Conservation (phyloP, 257 asterid species). For the Lycium barbarum region DNA sequence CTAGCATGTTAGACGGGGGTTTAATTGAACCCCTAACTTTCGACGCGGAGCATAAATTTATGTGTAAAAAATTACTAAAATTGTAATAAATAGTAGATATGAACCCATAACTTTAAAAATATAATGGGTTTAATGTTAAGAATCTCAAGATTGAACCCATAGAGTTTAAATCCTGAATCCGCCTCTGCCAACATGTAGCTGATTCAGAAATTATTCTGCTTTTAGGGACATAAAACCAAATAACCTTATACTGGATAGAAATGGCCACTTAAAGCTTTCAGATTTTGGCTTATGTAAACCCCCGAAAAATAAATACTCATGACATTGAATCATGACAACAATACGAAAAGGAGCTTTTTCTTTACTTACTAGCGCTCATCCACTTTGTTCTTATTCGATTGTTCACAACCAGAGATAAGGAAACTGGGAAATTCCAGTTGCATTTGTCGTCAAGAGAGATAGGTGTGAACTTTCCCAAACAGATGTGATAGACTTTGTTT, state of each 20-base stretch:
- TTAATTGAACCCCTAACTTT: too few relatives aligned
- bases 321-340: not conserved
- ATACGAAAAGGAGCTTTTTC: not conserved
- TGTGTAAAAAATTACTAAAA: too few relatives aligned
- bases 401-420: constrained; percentile 65
- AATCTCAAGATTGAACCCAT: too few relatives aligned
- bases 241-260: constrained; percentile 86
- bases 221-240: constrained; percentile 96
- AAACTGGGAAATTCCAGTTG: constrained; percentile 93
- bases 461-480: constrained; percentile 58
- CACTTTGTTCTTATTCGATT: not conserved
- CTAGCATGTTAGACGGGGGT: too few relatives aligned
- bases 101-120: too few relatives aligned
- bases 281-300: constrained; percentile 80
- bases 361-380: not conserved
- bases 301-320: constrained; percentile 71
- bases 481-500: constrained; percentile 60
- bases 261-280: constrained; percentile 92
- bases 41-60: too few relatives aligned
- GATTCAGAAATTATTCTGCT: constrained; percentile 32
- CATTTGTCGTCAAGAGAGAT: constrained; percentile 66
- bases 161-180: too few relatives aligned
- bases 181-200: constrained; percentile 36
- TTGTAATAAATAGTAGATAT: too few relatives aligned
- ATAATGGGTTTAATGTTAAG: too few relatives aligned